Evolutionary conservation across 2,329 filamentous ascomycete species (phyloP).

Genomic region (Diaporthe ilicicola): DNA sequence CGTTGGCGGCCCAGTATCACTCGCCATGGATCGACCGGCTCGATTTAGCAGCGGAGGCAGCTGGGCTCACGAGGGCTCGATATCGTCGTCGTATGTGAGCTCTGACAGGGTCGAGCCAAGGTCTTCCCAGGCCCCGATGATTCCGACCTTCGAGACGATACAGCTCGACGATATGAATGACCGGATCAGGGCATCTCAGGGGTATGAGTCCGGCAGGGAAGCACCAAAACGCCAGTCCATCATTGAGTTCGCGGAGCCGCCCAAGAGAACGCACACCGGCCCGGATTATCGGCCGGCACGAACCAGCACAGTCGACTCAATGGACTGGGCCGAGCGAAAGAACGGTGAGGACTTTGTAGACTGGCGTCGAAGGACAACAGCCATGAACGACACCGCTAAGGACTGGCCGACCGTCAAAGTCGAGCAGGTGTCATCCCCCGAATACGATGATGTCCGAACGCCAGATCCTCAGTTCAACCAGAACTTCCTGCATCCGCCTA

Average conservation of each 20-base stretch:
- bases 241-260: neutral
- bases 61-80: neutral
- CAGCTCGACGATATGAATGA: neutral
- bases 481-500: conserved; percentile 23
- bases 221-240: neutral
- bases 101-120: neutral
- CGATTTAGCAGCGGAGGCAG: conserved; percentile 11
- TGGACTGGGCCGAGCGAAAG: neutral
- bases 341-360: neutral
- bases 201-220: neutral
- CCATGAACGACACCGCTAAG: neutral
- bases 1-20: conserved; percentile 21
- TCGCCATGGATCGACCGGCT: conserved; percentile 22
- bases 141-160: neutral
- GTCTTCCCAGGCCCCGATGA: conserved; percentile 5
- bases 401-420: conserved; percentile 13
- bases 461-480: neutral
- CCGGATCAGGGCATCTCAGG: neutral
- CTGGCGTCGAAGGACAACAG: neutral
- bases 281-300: neutral
- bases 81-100: neutral
- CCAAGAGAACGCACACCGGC: neutral
- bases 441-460: neutral
- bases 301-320: conserved; percentile 2
- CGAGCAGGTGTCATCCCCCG: neutral